phyloP scores from a whole-genome alignment of 345 rosid species.

The Lumnitzera littorea region DNA sequence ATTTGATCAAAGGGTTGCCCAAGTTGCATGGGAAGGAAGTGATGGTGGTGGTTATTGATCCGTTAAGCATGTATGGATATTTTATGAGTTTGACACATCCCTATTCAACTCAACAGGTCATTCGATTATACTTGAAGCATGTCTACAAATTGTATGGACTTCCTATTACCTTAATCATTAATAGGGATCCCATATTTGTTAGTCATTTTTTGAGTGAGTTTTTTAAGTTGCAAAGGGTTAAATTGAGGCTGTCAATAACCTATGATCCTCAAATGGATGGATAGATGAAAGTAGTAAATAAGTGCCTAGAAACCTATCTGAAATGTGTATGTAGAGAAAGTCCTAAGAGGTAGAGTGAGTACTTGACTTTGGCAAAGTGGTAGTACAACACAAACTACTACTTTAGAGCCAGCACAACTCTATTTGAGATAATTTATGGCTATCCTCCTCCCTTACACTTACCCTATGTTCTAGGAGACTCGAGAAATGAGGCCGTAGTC shows the following conservation, averaged over 20 bases:
- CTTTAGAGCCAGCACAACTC: not conserved
- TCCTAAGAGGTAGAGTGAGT: not conserved
- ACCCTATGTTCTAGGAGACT: not conserved
- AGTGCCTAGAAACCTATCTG: not conserved
- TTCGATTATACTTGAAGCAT: not conserved
- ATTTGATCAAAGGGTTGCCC: constrained; percentile 1
- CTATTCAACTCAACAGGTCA: not conserved
- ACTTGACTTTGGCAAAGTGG: not conserved
- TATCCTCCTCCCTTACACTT: not conserved
- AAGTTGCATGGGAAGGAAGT: not conserved
- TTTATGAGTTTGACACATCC: not conserved
- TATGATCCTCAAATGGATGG: constrained; percentile 1
- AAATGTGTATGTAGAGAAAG: not conserved
- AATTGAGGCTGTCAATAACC: not conserved
- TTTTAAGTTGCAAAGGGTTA: too few species aligned
- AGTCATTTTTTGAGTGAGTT: too few species aligned
- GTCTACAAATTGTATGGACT: constrained; percentile 9
- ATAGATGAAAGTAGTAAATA: not conserved
- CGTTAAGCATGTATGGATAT: not conserved
- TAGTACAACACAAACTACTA: constrained; percentile 5
- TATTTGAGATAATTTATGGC: constrained; percentile 6
- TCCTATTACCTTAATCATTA: not conserved
- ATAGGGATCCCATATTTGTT: too few species aligned
- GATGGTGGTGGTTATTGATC: constrained; percentile 1
- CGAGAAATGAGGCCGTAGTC: not conserved